Base-by-base conservation (phyloP, 352 stramenopile species). In the Globisporangium paddicum region DNA sequence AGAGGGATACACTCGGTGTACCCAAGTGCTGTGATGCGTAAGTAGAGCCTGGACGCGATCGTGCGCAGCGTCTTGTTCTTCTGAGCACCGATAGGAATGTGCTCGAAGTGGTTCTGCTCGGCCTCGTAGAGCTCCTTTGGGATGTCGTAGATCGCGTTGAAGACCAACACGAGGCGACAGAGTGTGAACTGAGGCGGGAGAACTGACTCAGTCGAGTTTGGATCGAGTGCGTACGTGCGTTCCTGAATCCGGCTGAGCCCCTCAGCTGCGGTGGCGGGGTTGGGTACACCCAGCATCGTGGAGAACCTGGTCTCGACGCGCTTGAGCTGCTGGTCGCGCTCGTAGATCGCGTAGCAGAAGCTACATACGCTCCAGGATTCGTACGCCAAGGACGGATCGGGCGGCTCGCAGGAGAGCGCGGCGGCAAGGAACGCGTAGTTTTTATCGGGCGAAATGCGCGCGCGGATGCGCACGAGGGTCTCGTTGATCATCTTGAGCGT, bases 401-500 rank as follows among this genome's bases (percentile, higher is more conserved):
- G 67, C 0, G 66, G 63, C 2, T 89, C 79, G 28, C 66, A 63
- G 2, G 67, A 67, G 26, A 86, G 67, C 8, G 79, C 74, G 3
- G 71, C 57, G 0, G 68, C 68, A 4, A 91, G 66, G 52, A 88
- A 86, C 8, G 60, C 67, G 40, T 83, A 69, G 6, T 45, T 67
- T 40, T 82, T 87, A 23, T 87, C 78, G 0, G 74, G 70, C 6
- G 72, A 56, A 9, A 86, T 56, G 1, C 82, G 78, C 25, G 81
- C 73, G 2, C 76, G 77, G 44, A 94, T 77, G 9, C 84, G 75
- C 10, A 83, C 45, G 0, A 92, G 77, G 72, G 82, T 94, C 47
- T 94, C 84, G 56, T 79, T 85, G 46, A 94, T 92, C 84, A 94
- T 94, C 58, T 91, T 90, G 50, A 90, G 64, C 30, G 84, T 94